These are phyloP conservation scores for Orychophragmus violaceus DNA, from an alignment of 345 rosid species.

Conservation along the genomic window DNA sequence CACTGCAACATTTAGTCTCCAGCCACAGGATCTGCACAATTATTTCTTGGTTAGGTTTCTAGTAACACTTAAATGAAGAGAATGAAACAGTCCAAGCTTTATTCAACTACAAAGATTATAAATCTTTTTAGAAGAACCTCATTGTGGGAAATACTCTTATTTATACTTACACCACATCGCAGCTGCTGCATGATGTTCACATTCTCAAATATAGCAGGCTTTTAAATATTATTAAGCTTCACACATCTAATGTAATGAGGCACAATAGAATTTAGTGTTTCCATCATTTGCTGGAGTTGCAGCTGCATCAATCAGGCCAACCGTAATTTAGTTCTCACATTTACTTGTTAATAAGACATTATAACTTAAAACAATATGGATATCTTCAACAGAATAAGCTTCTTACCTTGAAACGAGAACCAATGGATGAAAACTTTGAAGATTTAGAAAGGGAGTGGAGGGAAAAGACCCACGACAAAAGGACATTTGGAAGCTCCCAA, in stretches of 20 bases:
- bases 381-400: background rate
- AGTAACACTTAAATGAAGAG: too few relatives aligned
- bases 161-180: constrained; percentile 83
- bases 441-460: constrained; percentile 83
- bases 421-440: constrained; percentile 91
- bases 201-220: constrained; percentile 96
- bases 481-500: constrained; percentile 68
- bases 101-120: too few relatives aligned
- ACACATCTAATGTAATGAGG: constrained; percentile 98
- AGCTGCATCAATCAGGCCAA: constrained; percentile 52
- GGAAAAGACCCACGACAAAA: constrained; percentile 90
- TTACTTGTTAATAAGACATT: background rate
- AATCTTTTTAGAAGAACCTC: too few relatives aligned
- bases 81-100: too few relatives aligned
- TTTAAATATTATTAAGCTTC: constrained; percentile 86
- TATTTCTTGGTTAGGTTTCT: too few relatives aligned
- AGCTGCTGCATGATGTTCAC: constrained; percentile 93
- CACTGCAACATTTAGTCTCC: too few relatives aligned
- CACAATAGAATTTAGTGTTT: constrained; percentile 82
- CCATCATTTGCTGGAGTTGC: constrained; percentile 86
- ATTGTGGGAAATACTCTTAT: background rate
- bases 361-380: background rate
- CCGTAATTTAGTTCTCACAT: too few relatives aligned
- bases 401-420: constrained; percentile 84
- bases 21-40: too few relatives aligned